phyloP scores from a whole-genome alignment of 2,329 filamentous ascomycete genomes.

The Grosmannia clavigera region DNA sequence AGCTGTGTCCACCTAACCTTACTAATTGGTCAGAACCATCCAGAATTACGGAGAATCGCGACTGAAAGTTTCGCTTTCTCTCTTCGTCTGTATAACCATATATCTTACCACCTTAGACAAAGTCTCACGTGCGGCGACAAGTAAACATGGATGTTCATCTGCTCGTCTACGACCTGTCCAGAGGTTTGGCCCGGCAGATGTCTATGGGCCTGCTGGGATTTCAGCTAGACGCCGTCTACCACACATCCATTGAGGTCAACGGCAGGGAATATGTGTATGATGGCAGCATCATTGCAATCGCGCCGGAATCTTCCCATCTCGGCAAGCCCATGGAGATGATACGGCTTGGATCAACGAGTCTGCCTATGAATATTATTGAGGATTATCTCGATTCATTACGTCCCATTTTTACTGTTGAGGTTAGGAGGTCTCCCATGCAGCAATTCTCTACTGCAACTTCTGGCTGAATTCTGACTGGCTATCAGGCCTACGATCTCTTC shows the following conservation, averaged over 20 bases:
- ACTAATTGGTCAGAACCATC: no score
- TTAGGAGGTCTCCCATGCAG: background rate
- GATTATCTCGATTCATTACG: conserved; percentile 81
- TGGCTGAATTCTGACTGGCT: conserved; percentile 18
- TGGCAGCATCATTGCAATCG: conserved; percentile 69
- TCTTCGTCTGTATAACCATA: background rate
- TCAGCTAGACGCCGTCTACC: conserved; percentile 82
- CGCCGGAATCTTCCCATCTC: conserved; percentile 74
- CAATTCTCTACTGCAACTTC: background rate
- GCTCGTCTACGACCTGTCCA: conserved; percentile 67
- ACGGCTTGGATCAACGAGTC: conserved; percentile 60
- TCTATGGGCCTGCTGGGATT: conserved; percentile 41
- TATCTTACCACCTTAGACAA: background rate
- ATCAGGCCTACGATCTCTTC: conserved; percentile 72
- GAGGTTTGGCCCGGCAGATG: conserved; percentile 42
- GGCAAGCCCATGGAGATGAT: conserved; percentile 70
- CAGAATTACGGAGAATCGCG: no score
- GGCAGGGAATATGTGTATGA: conserved; percentile 88
- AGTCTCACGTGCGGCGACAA: background rate
- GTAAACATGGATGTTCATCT: conserved; percentile 59
- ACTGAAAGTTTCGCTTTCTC: background rate
- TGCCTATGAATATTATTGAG: conserved; percentile 69
- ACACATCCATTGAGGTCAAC: conserved; percentile 77
- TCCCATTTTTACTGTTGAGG: conserved; percentile 69
- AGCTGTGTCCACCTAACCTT: no score